A percentile compares a stretch with the other conserved stretches of the same genome.
phyloP scores from a whole-genome alignment of 495 filamentous ascomycete species.

The Jackrogersella multiformis region DNA sequence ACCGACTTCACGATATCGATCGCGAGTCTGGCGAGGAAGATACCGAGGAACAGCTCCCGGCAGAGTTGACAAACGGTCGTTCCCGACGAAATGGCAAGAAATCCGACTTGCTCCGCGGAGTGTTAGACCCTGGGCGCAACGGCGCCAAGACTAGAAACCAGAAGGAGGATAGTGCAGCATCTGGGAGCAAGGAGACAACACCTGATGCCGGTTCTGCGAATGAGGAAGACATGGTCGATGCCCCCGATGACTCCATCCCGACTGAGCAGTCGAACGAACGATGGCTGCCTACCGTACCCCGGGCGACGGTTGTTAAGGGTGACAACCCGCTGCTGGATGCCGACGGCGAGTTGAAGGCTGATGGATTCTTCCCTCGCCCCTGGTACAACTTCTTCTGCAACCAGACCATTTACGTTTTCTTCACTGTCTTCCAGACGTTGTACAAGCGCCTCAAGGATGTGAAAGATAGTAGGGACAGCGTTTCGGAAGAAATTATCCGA shows the following conservation, averaged over 20 bases:
- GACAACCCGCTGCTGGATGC: conserved; percentile 51
- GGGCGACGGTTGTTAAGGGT: conserved; percentile 58
- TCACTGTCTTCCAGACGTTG: conserved; percentile 87
- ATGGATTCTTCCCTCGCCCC: conserved; percentile 80
- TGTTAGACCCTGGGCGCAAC: conserved; percentile 80
- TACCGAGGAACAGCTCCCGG: conserved; percentile 66
- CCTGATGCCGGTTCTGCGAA: conserved; percentile 79
- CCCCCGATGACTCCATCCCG: conserved; percentile 55
- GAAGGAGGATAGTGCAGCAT: conserved; percentile 76
- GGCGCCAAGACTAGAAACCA: conserved; percentile 66
- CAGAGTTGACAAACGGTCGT: conserved; percentile 66
- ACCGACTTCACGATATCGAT: conserved; percentile 77
- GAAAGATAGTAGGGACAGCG: conserved; percentile 78
- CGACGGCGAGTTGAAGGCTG: conserved; percentile 74
- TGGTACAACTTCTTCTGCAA: conserved; percentile 90
- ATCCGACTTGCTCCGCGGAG: conserved; percentile 82
- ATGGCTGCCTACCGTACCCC: conserved; percentile 60
- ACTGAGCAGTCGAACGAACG: conserved; percentile 65
- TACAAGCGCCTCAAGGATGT: conserved; percentile 84
- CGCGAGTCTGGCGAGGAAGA: conserved; percentile 73
- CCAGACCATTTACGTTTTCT: conserved; percentile 88
- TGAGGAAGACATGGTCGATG: conserved; percentile 70
- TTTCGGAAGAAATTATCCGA: conserved; percentile 74
- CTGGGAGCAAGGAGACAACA: conserved; percentile 84
- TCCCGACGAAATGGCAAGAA: conserved; percentile 77